Conservation (phyloP, 2,329 filamentous ascomycete genomes). For the Paracoccidioides brasiliensis region DNA sequence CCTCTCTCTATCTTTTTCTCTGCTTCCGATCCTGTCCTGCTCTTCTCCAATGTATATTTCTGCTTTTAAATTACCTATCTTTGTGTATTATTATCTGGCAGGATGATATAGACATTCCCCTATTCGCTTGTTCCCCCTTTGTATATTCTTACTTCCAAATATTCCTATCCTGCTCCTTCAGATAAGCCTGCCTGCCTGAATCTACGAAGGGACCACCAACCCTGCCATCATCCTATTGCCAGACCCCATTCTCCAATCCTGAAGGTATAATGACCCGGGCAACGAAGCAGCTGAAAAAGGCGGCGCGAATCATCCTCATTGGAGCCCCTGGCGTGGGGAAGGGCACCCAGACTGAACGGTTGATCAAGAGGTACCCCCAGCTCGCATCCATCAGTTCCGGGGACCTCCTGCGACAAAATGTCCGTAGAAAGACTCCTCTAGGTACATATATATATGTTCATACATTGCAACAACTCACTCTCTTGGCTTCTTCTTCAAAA, state of each 20-base stretch:
- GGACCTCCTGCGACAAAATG: slow-evolving; percentile 83
- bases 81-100: neutral
- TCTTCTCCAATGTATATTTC: neutral
- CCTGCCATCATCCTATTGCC: neutral
- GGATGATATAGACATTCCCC: neutral
- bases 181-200: neutral
- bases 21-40: neutral
- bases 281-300: slow-evolving; percentile 51
- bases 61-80: neutral
- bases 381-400: slow-evolving; percentile 87
- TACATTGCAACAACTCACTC: neutral
- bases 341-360: slow-evolving; percentile 83
- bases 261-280: slow-evolving; percentile 7
- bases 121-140: neutral
- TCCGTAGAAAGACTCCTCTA: slow-evolving; percentile 72
- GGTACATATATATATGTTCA: slow-evolving; percentile 40
- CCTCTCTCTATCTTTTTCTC: neutral
- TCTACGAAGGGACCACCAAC: neutral
- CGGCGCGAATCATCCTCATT: slow-evolving; percentile 85
- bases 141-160: no score
- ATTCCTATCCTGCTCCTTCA: neutral
- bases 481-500: neutral
- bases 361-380: slow-evolving; percentile 77
- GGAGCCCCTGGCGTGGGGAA: slow-evolving; percentile 96
- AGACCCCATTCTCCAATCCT: neutral